phyloP scores from a whole-genome alignment of 179 eudicot species.

The Vitellaria paradoxa region DNA sequence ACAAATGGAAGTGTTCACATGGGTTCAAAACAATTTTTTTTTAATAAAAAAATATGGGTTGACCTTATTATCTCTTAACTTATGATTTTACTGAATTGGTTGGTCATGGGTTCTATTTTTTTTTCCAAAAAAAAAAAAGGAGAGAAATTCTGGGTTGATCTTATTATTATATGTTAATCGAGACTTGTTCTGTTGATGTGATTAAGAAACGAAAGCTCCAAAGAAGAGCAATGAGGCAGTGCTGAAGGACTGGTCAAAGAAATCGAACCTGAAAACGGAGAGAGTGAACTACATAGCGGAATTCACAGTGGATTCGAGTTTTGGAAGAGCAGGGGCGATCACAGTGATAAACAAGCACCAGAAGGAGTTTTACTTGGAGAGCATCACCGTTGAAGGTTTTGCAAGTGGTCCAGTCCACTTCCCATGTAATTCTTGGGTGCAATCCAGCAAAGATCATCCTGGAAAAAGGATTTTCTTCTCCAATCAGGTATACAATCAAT shows the following conservation, averaged over 20 bases:
- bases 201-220: slow-evolving; percentile 56
- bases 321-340: slow-evolving; percentile 86
- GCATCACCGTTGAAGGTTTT: slow-evolving; percentile 74
- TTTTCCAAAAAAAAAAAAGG: too few relatives aligned
- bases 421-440: slow-evolving; percentile 90
- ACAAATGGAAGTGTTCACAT: too few relatives aligned
- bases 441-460: slow-evolving; percentile 65
- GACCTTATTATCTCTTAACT: too few relatives aligned
- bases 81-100: too few relatives aligned
- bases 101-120: too few relatives aligned
- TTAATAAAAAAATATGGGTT: too few relatives aligned
- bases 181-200: background rate
- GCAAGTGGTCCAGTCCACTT: slow-evolving; percentile 85
- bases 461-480: slow-evolving; percentile 66
- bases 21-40: too few relatives aligned
- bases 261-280: slow-evolving; percentile 69
- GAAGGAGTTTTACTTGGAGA: slow-evolving; percentile 76
- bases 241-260: slow-evolving; percentile 84
- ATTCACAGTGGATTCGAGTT: slow-evolving; percentile 63
- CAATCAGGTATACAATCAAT: slow-evolving; percentile 51
- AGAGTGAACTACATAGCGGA: slow-evolving; percentile 80
- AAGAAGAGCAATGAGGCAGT: slow-evolving; percentile 66
- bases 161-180: too few relatives aligned
- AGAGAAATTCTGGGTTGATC: too few relatives aligned
- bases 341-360: slow-evolving; percentile 73